Base-by-base conservation (phyloP, 2,329 filamentous ascomycete species). In the Colletotrichum limetticola region DNA sequence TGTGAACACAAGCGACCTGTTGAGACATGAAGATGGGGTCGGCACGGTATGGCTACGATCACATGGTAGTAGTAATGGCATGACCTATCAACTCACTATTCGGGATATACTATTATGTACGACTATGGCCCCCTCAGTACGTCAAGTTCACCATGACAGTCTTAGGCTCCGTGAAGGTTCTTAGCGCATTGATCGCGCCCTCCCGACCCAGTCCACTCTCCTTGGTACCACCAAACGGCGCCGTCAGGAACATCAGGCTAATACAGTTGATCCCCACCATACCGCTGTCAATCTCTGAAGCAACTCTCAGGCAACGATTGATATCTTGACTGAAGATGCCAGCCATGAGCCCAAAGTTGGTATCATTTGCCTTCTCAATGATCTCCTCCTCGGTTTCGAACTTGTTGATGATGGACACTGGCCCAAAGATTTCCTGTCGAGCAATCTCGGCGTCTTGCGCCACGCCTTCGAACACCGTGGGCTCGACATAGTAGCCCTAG, bases 261-360 rank as follows among this genome's bases (percentile, higher is more conserved):
- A 84, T 78, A 58, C 81, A 83, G 75, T 94, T 94, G 78, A 94
- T 89, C 84, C 91, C 92, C 4, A 94, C 91, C 87, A 92, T 93
- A 35, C 92, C 92, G 14, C 90, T 88, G 80, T 93, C 91, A 58
- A 94, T 84, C 59, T 85, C 83, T 3, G 85, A 82, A 2, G 86
- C 84, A 3, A 90, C 81, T 1, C 88, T 85, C 78, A 90, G 87
- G 3, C 90, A 92, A 75, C 88, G 88, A 77, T 89, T 88, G 76
- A 94, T 89, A 78, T 93, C 88, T 76, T 89, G 84, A 0, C 89
- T 92, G 78, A 91, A 92, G 2, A 93, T 85, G 0, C 79, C 80
- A 2, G 85, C 84, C 75, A 87, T 82, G 1, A 85, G 78, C 1
- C 82, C 82, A 65, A 75, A 91, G 6, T 84, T 84, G 1, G 85